A percentile compares a stretch with the other conserved stretches of the same genome.
phyloP scores from a whole-genome alignment of 495 filamentous ascomycete species.

The Annulohypoxylon maeteangense region DNA sequence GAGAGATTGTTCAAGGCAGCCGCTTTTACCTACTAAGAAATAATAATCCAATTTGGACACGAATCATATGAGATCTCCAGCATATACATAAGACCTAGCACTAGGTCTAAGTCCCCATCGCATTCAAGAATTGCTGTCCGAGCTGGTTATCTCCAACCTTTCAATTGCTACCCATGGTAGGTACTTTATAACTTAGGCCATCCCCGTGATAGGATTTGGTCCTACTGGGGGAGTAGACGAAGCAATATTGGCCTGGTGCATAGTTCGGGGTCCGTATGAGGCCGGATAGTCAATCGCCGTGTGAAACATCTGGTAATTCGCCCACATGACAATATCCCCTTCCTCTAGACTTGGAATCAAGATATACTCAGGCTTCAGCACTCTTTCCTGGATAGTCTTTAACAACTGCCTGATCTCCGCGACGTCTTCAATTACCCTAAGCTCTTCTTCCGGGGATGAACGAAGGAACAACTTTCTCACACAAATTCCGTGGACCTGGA shows the following conservation, averaged over 20 bases:
- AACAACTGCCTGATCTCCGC: conserved; percentile 46
- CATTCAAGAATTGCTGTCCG: not conserved
- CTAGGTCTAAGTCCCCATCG: not conserved
- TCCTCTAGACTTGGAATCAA: conserved; percentile 44
- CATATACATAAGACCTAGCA: no score
- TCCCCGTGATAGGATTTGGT: conserved; percentile 22
- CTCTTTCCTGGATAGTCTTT: conserved; percentile 38
- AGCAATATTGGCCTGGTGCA: conserved; percentile 53
- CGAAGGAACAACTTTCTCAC: conserved; percentile 52
- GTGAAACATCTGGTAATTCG: conserved; percentile 51
- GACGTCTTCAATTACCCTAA: conserved; percentile 46
- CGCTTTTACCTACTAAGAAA: not conserved
- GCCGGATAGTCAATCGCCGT: conserved; percentile 52
- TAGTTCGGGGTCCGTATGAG: conserved; percentile 47
- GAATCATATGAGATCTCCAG: no score
- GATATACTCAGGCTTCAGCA: conserved; percentile 44
- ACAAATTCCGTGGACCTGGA: conserved; percentile 55
- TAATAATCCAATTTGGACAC: not conserved
- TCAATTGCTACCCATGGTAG: not conserved
- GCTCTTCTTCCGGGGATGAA: conserved; percentile 44
- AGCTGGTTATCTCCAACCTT: not conserved
- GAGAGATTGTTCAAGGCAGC: not conserved
- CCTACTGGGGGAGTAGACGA: conserved; percentile 32
- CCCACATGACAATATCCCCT: conserved; percentile 52
- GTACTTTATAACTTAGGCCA: not conserved